Evolutionary conservation across 352 stramenopile genomes (phyloP), one percentile per base, ranked within the genome.

Genomic region (Phytophthora kernoviae): DNA sequence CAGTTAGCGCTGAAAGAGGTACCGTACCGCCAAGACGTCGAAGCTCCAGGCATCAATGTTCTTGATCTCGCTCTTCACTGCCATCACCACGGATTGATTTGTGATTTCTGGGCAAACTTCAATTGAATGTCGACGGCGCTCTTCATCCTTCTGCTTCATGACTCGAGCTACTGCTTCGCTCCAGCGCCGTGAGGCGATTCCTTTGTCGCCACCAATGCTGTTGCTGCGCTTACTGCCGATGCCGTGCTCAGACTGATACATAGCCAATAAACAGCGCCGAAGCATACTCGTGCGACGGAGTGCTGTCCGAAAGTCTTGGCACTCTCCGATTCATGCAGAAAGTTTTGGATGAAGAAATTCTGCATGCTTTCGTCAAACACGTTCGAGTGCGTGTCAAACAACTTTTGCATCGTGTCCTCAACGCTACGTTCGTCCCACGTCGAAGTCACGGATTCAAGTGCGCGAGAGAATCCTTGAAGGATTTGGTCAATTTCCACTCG

Each of bases 271-370:
- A 65, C 81, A 92, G 14, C 81, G 76, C 17, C 81, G 81, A 24
- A 92, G 62, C 47, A 94, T 81, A 36, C 85, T 92, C 21, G 82
- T 92, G 40, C 83, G 81, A 4, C 81, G 79, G 51, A 92, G 55
- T 8, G 82, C 81, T 4, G 75, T 77, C 14, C 81, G 81, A 91
- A 90, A 5, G 68, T 88, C 64, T 88, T 90, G 40, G 69, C 76
- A 39, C 70, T 87, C 46, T 90, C 83, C 10, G 74, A 85, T 71
- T 91, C 83, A 54, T 90, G 82, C 54, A 91, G 79, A 55, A 88
- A 94, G 65, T 94, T 91, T 62, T 92, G 85, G 65, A 92, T 90
- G 67, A 94, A 91, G 53, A 91, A 94, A 45, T 87, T 84, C 37
- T 92, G 85, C 65, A 94, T 87, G 58, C 70, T 87, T 45, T 94